Percentiles rank a stretch among this genome's conserved stretches.
phyloP scores from a whole-genome alignment of 2,329 filamentous ascomycete species.

The Coniochaeta prunicola region DNA sequence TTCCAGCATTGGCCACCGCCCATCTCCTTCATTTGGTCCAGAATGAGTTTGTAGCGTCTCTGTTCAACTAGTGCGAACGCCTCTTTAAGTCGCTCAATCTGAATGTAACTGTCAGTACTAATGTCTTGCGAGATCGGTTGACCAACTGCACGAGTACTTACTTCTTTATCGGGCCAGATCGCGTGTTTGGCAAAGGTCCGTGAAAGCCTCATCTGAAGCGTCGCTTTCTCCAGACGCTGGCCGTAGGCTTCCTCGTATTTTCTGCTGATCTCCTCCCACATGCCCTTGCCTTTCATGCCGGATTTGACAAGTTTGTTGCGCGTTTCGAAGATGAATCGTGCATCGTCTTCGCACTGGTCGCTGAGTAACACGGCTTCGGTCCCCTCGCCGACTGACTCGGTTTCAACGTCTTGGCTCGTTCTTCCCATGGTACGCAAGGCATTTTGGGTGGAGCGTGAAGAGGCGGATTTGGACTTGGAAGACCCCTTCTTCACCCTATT shows the following conservation, averaged over 20 bases:
- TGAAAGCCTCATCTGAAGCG: constrained; percentile 49
- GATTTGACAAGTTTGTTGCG: constrained; percentile 36
- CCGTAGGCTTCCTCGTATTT: constrained; percentile 13
- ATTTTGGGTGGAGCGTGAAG: constrained; percentile 3
- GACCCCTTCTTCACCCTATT: neutral
- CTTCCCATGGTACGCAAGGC: neutral
- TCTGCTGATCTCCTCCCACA: constrained; percentile 48
- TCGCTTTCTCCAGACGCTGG: constrained; percentile 33
- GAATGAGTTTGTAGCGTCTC: constrained; percentile 33
- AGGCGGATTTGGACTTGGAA: constrained; percentile 3
- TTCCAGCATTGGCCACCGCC: constrained; percentile 43
- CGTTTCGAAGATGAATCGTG: constrained; percentile 42
- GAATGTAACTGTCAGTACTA: neutral
- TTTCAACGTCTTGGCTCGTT: constrained; percentile 8
- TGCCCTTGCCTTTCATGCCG: constrained; percentile 44
- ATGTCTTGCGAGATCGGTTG: neutral
- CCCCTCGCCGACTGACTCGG: constrained; percentile 4
- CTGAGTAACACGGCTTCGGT: constrained; percentile 26
- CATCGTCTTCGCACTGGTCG: constrained; percentile 36
- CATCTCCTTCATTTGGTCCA: constrained; percentile 37
- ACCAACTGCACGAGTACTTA: constrained; percentile 24
- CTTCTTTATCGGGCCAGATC: constrained; percentile 41
- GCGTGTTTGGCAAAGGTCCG: constrained; percentile 41
- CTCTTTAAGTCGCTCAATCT: constrained; percentile 33
- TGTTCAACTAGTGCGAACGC: constrained; percentile 34